phyloP scores from a whole-genome alignment of 148 eudicot species.

The Oxyria digyna region DNA sequence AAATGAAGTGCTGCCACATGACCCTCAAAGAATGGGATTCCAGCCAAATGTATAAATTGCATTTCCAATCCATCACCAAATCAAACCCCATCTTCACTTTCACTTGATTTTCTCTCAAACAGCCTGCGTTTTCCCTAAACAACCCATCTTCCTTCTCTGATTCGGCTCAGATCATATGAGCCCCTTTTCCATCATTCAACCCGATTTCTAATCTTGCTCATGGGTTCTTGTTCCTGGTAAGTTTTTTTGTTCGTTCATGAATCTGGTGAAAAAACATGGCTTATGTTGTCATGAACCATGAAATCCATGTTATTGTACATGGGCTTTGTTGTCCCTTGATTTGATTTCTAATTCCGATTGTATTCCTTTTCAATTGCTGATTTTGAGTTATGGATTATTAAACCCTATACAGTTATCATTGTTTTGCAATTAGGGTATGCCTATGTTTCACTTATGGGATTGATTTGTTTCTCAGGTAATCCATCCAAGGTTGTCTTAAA shows the following conservation, averaged over 20 bases:
- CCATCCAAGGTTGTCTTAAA: background rate
- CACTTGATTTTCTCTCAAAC: too few species aligned
- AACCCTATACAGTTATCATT: background rate
- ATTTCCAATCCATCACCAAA: too few species aligned
- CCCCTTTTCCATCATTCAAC: background rate
- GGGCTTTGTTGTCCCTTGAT: too few species aligned
- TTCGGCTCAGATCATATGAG: background rate
- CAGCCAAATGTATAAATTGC: slow-evolving; percentile 7
- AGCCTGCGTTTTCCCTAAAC: background rate
- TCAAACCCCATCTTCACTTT: too few species aligned
- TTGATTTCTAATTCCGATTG: background rate
- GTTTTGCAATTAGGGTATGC: background rate
- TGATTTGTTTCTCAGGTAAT: too few species aligned
- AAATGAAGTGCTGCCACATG: background rate
- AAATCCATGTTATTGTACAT: background rate
- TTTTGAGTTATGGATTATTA: background rate
- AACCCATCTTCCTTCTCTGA: background rate
- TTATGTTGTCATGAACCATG: background rate
- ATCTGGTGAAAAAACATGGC: background rate
- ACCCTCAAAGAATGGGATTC: background rate
- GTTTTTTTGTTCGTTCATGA: background rate
- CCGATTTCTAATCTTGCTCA: background rate
- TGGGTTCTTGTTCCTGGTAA: background rate
- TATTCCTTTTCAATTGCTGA: background rate
- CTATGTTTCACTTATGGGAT: background rate